These are phyloP conservation scores for Eucalyptus curtisii DNA, from an alignment of 345 rosid species.

Conservation along the genomic window DNA sequence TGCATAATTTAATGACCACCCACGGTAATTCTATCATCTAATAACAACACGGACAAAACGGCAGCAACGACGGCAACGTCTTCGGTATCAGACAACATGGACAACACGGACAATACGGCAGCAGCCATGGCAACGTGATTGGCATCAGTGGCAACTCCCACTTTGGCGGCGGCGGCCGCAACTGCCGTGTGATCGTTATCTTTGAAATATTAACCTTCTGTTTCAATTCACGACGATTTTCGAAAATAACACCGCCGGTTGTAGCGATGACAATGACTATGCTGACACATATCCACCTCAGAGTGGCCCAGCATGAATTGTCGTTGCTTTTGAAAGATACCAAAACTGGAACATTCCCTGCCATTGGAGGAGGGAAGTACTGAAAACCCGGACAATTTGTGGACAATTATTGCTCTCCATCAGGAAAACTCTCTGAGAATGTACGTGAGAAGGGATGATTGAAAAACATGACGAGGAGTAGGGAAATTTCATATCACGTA, in stretches of 20 bases:
- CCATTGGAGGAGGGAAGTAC: not conserved
- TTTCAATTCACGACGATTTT: not conserved
- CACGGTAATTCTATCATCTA: not conserved
- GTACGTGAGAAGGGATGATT: not conserved
- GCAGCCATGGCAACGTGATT: not conserved
- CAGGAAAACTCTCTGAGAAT: not conserved
- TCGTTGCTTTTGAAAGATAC: not conserved
- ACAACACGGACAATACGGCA: not conserved
- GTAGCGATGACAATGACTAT: not conserved
- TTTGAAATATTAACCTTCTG: not conserved
- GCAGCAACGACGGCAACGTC: not conserved
- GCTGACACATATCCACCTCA: not conserved
- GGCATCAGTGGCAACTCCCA: too few relatives aligned
- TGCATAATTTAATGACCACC: not conserved
- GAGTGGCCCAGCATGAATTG: not conserved
- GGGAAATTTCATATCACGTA: not conserved
- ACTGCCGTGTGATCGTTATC: not conserved
- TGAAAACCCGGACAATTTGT: not conserved
- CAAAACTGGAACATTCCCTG: not conserved
- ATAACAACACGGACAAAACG: not conserved
- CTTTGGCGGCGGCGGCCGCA: not conserved
- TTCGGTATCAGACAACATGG: not conserved
- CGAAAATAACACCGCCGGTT: not conserved
- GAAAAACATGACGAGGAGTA: not conserved
- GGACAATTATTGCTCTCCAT: not conserved